Base-by-base conservation (phyloP, 371 early-diverging fungal genomes). In the Saksenaea vasiformis region DNA sequence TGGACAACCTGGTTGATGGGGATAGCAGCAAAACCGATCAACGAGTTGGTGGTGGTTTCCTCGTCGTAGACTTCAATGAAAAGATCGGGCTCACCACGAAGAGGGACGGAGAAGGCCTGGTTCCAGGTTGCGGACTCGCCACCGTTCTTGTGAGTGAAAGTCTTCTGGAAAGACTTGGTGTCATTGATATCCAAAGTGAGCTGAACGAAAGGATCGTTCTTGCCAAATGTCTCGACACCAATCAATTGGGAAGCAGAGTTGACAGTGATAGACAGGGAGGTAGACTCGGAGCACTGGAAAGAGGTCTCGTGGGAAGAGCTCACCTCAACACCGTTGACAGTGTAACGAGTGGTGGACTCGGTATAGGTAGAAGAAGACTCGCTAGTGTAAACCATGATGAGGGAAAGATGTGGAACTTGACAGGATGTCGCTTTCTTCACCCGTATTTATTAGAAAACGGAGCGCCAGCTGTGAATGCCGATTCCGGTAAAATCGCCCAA, bases 21-120 rank as follows among this genome's bases (percentile, higher is more conserved):
- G 54, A 87, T 85, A 31, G 87, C 85, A 55, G 80, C 78, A 67
- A 87, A 87, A 67, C 84, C 87, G 59, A 87, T 84, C 28, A 82
- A 71, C 59, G 80, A 80, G 38, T 80, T 74, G 14, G 69, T 73
- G 22, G 78, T 74, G 10, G 54, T 60, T 55, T 84, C 87, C 64
- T 84, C 73, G 55, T 87, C 82, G 68, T 84, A 72, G 37, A 87
- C 76, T 74, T 87, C 87, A 38, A 87, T 64, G 56, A 61, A 87
- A 27, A 87, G 75, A 44, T 85, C 78, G 34, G 78, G 70, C 37
- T 82, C 79, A 57, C 82, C 83, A 35, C 73, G 66, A 37, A 81
- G 73, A 3, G 82, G 66, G 39, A 82, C 27, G 17, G 56, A 70
- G 60, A 87, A 85, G 57, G 80, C 64, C 68, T 86, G 85, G 73